phyloP scores from a whole-genome alignment of 2,329 filamentous ascomycete species.

The Chrysoporthe deuterocubensis region DNA sequence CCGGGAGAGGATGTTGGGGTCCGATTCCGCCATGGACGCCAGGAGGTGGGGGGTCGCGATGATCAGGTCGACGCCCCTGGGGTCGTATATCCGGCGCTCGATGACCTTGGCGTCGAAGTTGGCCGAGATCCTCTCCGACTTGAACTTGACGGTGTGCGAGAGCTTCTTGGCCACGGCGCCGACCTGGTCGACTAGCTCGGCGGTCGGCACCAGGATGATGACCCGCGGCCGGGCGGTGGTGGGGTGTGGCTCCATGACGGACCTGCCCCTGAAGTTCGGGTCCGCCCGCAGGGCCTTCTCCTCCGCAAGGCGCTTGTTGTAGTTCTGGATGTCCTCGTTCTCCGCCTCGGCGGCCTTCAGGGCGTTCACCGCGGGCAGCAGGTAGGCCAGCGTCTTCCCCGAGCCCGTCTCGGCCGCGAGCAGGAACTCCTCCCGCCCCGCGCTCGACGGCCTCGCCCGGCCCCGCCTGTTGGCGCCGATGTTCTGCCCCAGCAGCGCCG shows the following conservation, averaged over 20 bases:
- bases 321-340: conserved; percentile 62
- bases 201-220: conserved; percentile 87
- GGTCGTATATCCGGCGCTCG: conserved; percentile 80
- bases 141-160: conserved; percentile 85
- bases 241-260: conserved; percentile 70
- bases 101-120: conserved; percentile 78
- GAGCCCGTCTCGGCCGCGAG: conserved; percentile 96
- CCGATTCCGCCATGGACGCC: conserved; percentile 82
- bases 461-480: conserved; percentile 40
- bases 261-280: conserved; percentile 61
- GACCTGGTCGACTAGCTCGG: conserved; percentile 90
- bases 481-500: conserved; percentile 69
- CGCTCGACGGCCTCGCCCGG: conserved; percentile 34
- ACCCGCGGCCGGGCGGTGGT: conserved; percentile 80
- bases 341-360: conserved; percentile 75
- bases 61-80: conserved; percentile 80
- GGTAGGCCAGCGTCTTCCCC: conserved; percentile 92
- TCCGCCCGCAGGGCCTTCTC: conserved; percentile 61
- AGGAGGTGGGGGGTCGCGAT: conserved; percentile 89
- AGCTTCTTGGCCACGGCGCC: conserved; percentile 79
- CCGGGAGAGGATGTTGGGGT: conserved; percentile 90
- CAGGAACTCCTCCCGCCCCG: conserved; percentile 65
- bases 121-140: conserved; percentile 80
- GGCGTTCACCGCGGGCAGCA: conserved; percentile 82
- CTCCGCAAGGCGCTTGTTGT: conserved; percentile 58